Percentiles rank a stretch among this genome's conserved stretches.
Evolutionary conservation across 2,329 filamentous ascomycete genomes (phyloP).

Genomic region (Sporothrix schenckii): DNA sequence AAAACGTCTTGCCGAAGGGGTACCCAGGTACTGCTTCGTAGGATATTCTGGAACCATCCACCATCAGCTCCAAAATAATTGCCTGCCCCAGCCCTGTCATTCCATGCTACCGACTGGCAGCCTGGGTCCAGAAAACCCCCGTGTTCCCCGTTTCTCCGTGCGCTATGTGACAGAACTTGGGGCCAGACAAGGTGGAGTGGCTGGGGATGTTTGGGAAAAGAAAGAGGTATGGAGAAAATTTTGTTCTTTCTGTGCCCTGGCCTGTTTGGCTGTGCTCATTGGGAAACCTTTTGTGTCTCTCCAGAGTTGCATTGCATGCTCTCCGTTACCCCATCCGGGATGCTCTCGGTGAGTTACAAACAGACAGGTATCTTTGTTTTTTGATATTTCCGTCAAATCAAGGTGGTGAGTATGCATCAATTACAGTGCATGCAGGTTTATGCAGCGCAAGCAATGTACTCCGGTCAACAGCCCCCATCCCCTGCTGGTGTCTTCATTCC

Average conservation of each 20-base stretch:
- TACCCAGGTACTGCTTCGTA: background rate
- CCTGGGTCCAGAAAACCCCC: background rate
- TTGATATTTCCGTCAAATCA: background rate
- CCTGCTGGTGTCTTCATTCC: background rate
- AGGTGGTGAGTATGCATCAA: background rate
- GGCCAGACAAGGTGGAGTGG: background rate
- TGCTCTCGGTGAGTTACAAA: conserved; percentile 20
- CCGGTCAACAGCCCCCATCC: background rate
- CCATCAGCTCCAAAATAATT: background rate
- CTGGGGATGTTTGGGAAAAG: conserved; percentile 11
- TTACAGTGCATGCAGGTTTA: conserved; percentile 20
- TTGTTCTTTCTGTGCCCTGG: background rate
- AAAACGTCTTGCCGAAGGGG: background rate
- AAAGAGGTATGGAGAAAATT: background rate
- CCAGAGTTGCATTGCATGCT: conserved; percentile 21
- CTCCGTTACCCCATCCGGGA: background rate
- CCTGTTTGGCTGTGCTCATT: background rate
- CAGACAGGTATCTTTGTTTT: background rate
- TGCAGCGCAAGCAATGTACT: background rate
- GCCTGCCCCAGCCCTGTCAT: background rate
- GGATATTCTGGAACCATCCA: conserved; percentile 26
- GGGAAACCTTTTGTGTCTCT: conserved; percentile 15
- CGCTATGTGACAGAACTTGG: conserved; percentile 20
- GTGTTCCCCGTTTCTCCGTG: conserved; percentile 12
- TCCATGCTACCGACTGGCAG: background rate